phyloP scores from a whole-genome alignment of 805 yeast species.

The Pichia phayaonensis region DNA sequence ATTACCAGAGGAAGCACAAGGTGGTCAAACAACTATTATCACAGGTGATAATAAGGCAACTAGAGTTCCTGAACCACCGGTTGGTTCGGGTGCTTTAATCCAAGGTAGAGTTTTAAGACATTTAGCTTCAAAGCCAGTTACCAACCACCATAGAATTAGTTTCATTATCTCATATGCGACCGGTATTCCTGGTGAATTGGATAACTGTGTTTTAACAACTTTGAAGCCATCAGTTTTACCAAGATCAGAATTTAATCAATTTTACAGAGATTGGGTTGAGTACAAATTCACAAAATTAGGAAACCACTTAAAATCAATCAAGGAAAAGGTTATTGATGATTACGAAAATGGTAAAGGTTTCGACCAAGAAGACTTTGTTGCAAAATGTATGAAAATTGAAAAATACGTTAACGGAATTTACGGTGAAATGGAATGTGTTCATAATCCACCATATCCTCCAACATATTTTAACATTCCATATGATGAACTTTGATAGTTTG shows the following conservation, averaged over 20 bases:
- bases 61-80: slow-evolving; percentile 33
- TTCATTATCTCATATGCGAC: slow-evolving; percentile 26
- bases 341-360: slow-evolving; percentile 19
- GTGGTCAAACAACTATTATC: slow-evolving; percentile 44
- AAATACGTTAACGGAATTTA: slow-evolving; percentile 23
- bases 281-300: slow-evolving; percentile 26
- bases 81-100: slow-evolving; percentile 40
- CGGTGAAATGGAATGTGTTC: slow-evolving; percentile 28
- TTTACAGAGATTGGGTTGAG: slow-evolving; percentile 30
- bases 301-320: slow-evolving; percentile 17
- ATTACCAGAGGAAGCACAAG: slow-evolving; percentile 38
- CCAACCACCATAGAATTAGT: slow-evolving; percentile 29
- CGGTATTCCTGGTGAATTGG: slow-evolving; percentile 21
- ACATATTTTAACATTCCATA: slow-evolving; percentile 18
- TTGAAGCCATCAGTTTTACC: slow-evolving; percentile 29
- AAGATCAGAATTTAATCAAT: slow-evolving; percentile 25
- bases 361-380: slow-evolving; percentile 23
- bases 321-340: slow-evolving; percentile 15
- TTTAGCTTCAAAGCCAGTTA: slow-evolving; percentile 38
- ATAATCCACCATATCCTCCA: slow-evolving; percentile 24
- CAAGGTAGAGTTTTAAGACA: slow-evolving; percentile 41
- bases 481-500: slow-evolving; percentile 8
- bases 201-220: slow-evolving; percentile 26
- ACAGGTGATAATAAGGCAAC: slow-evolving; percentile 33
- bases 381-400: slow-evolving; percentile 24